Percentiles rank a stretch among this genome's conserved stretches.
phyloP scores from a whole-genome alignment of 306 rosid genomes.

The Cicer chorassanicum region DNA sequence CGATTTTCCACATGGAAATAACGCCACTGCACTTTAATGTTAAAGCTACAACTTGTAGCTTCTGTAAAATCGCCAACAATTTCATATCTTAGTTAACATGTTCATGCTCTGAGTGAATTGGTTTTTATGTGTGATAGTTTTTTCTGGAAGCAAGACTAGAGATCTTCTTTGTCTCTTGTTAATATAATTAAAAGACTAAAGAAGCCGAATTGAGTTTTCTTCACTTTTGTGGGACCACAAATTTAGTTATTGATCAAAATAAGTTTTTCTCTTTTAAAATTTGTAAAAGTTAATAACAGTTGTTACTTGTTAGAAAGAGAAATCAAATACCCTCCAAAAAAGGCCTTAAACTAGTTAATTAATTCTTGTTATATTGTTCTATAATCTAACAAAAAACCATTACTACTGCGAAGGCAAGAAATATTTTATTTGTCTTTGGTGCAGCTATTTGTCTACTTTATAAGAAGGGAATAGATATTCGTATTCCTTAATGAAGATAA shows the following conservation, averaged over 20 bases:
- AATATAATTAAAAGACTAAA: constrained; percentile 1
- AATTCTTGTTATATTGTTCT: background rate
- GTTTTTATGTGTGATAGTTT: constrained; percentile 5
- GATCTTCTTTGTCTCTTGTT: background rate
- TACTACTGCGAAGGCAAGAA: background rate
- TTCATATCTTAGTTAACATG: no score
- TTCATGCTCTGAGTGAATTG: background rate
- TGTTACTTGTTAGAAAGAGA: background rate
- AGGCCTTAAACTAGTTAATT: background rate
- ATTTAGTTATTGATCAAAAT: background rate
- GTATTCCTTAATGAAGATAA: background rate
- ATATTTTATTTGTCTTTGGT: constrained; percentile 1
- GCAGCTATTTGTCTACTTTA: background rate
- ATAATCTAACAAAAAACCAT: background rate
- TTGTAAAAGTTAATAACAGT: no score
- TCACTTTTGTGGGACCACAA: background rate
- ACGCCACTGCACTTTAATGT: no score
- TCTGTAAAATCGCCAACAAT: no score
- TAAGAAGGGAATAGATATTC: background rate
- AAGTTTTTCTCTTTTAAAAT: background rate
- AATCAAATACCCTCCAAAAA: background rate
- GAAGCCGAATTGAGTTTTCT: background rate
- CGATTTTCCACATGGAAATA: no score
- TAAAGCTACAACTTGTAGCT: no score
- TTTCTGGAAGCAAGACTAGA: constrained; percentile 12